Evolutionary conservation across 1,284 basidiomycete species (phyloP), one percentile per base, ranked within the genome.

Genomic region (Trichosporon asahii): DNA sequence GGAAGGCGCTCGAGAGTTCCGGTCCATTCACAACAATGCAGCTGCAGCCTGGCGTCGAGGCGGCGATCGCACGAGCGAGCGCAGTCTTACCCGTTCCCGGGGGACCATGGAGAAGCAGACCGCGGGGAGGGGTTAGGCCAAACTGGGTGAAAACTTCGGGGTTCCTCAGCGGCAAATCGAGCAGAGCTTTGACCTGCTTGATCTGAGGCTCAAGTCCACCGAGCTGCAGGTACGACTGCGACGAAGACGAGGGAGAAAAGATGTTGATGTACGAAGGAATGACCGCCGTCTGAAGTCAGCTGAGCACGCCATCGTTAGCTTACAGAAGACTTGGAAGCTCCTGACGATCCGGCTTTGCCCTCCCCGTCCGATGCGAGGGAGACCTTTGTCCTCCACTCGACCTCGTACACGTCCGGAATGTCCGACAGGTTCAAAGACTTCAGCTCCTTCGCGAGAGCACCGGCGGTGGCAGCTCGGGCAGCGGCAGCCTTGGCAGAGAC

Each of bases 81-180:
- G 95, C 93, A 0, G 95, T 97, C 84, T 97, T 98, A 14, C 95
- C 95, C 4, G 95, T 98, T 23, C 95, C 95, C 1, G 95, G 93
- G 18, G 94, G 94, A 15, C 95, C 95, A 81, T 96, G 91, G 0
- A 98, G 87, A 5, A 97, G 87, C 53, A 98, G 90, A 8, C 95
- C 95, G 64, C 91, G 89, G 9, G 94, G 94, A 14, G 95, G 94
- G 75, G 92, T 94, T 29, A 97, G 86, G 21, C 94, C 93, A 78
- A 98, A 96, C 76, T 92, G 89, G 0, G 86, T 87, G 84, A 96
- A 99, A 15, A 98, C 87, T 68, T 95, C 92, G 5, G 97, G 97
- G 40, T 90, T 89, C 23, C 88, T 91, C 64, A 99, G 86, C 1
- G 97, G 97, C 68, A 99, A 90, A 78, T 99, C 96, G 49, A 99